These are phyloP conservation scores for Jacaranda copaia DNA, from an alignment of 257 asterid species.

Conservation along the genomic window DNA sequence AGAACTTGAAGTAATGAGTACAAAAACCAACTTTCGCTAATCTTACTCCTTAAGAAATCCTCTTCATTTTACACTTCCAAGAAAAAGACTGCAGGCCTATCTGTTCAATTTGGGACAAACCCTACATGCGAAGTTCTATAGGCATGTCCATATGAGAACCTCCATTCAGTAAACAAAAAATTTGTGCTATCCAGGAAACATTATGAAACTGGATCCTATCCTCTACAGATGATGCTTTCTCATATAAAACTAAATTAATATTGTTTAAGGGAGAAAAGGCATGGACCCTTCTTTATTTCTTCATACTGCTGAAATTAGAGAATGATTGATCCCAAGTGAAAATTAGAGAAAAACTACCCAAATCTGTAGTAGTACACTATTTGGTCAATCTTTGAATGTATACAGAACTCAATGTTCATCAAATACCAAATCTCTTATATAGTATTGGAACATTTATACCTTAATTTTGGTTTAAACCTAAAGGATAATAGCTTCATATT, in stretches of 20 bases:
- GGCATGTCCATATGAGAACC: no score
- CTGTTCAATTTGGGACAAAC: no score
- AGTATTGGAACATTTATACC: not conserved
- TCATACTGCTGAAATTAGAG: not conserved
- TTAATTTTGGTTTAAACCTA: not conserved
- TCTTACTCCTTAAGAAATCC: not conserved
- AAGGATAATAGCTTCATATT: conserved; percentile 10
- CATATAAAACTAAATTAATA: no score
- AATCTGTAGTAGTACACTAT: not conserved
- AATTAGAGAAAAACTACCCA: not conserved
- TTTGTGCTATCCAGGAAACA: not conserved
- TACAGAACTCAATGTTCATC: conserved; percentile 7
- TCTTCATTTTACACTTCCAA: not conserved
- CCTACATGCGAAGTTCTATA: no score
- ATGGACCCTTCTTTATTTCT: not conserved
- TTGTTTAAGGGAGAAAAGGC: no score
- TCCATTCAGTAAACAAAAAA: no score
- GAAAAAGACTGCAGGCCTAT: not conserved
- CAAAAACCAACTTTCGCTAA: not conserved
- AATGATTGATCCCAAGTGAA: not conserved
- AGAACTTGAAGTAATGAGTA: not conserved
- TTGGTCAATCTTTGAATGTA: not conserved
- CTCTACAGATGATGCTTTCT: no score
- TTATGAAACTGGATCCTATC: not conserved
- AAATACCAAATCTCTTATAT: not conserved